Conservation (phyloP, 1,284 basidiomycete species). For the Ustilago cynodontis region DNA sequence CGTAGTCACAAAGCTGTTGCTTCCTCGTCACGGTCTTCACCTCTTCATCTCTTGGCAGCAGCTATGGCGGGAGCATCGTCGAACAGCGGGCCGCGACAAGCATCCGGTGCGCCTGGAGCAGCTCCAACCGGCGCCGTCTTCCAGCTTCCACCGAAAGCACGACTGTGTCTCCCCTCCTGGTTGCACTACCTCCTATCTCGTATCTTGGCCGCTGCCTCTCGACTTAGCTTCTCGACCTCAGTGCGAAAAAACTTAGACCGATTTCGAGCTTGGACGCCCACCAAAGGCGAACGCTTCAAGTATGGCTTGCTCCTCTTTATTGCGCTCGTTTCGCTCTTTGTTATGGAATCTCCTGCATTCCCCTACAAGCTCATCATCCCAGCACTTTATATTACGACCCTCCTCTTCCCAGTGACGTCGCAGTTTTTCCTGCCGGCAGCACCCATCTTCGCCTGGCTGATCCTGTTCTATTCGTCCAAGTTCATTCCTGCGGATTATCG, state of each 20-base stretch:
- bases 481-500: constrained; percentile 83
- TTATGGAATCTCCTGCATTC: constrained; percentile 80
- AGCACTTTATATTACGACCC: constrained; percentile 77
- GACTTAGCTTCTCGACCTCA: constrained; percentile 63
- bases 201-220: constrained; percentile 59
- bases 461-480: constrained; percentile 82
- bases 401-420: constrained; percentile 86
- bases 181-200: constrained; percentile 59
- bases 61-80: constrained; percentile 15
- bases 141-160: constrained; percentile 48
- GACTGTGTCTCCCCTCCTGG: constrained; percentile 40
- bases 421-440: constrained; percentile 93
- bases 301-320: constrained; percentile 61
- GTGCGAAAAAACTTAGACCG: constrained; percentile 58
- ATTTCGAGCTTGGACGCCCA: constrained; percentile 55
- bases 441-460: constrained; percentile 81
- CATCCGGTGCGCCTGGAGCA: constrained; percentile 32
- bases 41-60: not conserved
- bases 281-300: constrained; percentile 60
- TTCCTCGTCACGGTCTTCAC: no score
- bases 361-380: constrained; percentile 85
- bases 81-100: constrained; percentile 23
- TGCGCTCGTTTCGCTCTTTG: constrained; percentile 80
- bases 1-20: no score
- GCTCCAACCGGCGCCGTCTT: constrained; percentile 12